Evolutionary conservation across 352 stramenopile species (phyloP).

Genomic region (Phytopythium vexans): DNA sequence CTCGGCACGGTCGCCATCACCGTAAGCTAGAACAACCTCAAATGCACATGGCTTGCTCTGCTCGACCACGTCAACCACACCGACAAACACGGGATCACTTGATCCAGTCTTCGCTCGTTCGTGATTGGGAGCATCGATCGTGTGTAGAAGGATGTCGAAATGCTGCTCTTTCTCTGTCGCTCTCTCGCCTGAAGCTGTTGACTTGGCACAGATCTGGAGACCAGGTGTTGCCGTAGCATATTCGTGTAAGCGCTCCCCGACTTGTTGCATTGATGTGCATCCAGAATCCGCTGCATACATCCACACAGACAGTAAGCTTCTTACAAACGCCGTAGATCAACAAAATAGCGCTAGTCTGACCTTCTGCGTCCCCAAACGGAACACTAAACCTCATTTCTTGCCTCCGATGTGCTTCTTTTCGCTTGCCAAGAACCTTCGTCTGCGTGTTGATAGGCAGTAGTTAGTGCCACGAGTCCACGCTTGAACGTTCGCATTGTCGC

Average conservation of each 20-base stretch:
- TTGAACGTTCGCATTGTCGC: background rate
- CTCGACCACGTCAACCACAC: conserved; percentile 23
- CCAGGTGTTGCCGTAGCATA: conserved; percentile 11
- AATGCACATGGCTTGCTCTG: conserved; percentile 15
- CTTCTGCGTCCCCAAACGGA: conserved; percentile 15
- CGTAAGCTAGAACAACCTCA: conserved; percentile 42
- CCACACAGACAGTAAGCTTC: too few species aligned
- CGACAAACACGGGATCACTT: conserved; percentile 15
- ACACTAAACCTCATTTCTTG: conserved; percentile 60
- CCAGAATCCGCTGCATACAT: conserved; percentile 7
- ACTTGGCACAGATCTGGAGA: background rate
- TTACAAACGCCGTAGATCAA: too few species aligned
- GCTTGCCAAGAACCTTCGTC: conserved; percentile 79
- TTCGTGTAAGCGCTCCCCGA: conserved; percentile 39
- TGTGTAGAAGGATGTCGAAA: too few species aligned
- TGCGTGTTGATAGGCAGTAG: conserved; percentile 4
- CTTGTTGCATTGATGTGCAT: conserved; percentile 38
- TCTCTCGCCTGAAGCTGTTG: background rate
- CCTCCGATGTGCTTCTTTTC: conserved; percentile 67
- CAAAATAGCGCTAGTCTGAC: conserved; percentile 3
- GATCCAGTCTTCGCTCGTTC: background rate
- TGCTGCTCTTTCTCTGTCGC: too few species aligned
- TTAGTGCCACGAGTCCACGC: too few species aligned
- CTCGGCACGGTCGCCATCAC: conserved; percentile 42
- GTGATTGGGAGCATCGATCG: too few species aligned